Base-by-base conservation (phyloP, 2,329 filamentous ascomycete species). In the Microdochium paspali region DNA sequence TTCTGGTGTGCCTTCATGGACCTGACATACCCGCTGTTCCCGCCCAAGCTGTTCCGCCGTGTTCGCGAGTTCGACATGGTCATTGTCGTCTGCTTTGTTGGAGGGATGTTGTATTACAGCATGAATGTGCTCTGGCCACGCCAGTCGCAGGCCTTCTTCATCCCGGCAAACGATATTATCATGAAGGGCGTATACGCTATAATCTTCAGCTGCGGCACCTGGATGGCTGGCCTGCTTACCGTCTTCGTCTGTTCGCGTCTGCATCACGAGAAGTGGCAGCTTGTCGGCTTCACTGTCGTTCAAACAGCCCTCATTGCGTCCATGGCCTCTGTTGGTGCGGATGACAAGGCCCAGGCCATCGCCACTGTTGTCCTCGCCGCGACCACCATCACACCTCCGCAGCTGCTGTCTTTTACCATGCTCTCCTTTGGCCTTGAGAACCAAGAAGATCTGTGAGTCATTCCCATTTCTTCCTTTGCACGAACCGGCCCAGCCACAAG, bases 251-350 rank as follows among this genome's bases (percentile, higher is more conserved):
- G 60, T 45, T 56, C 56, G 10, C 53, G 56, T 39, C 47, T 67
- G 4, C 58, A 61, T 30, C 59, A 66, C 43, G 62, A 68, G 32
- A 58, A 61, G 21, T 65, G 61, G 62, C 65, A 68, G 51, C 55
- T 68, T 4, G 53, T 65, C 7, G 51, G 39, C n/a, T 60, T 63
- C 50, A 62, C 61, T 5, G 51, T 59, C 4, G 47, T 56, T 0
- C 61, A 67, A 49, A 68, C 65, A 1, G 61, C 61, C 2, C 54
- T 66, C 9, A 63, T 67, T 40, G 65, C 61, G 4, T 61, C 59
- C 10, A 57, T 68, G 49, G 54, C 65, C 1, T 61, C 60, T 2
- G 58, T 65, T 13, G 59, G 59, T 3, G 49, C 62, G 10, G 49
- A 58, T 18, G 58, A 63, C 50, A 58, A 63, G 45, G 57, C 54